phyloP scores from a whole-genome alignment of 352 stramenopile species.

The Pythium sp. region DNA sequence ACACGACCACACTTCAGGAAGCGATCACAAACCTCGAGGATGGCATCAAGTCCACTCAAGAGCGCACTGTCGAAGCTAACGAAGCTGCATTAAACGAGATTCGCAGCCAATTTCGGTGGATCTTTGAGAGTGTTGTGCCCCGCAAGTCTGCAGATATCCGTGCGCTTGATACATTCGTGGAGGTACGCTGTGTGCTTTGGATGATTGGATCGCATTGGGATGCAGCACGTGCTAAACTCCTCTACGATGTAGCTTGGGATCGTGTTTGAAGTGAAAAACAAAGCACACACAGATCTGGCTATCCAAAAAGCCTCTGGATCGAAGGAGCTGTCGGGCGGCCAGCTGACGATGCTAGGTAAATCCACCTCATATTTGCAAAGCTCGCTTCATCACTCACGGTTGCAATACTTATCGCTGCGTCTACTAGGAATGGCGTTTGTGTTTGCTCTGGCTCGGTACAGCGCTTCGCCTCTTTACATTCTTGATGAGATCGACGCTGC shows the following conservation, averaged over 20 bases:
- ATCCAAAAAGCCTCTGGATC: not conserved
- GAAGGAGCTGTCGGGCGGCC: not conserved
- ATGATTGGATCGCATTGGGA: not conserved
- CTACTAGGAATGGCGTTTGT: not conserved
- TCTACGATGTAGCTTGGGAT: not conserved
- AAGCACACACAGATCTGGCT: not conserved
- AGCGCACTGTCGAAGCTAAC: not conserved
- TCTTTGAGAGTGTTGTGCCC: not conserved
- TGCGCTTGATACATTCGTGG: not conserved
- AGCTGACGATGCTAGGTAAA: not conserved
- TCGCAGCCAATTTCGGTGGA: not conserved
- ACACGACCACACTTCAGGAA: not conserved
- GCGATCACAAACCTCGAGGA: not conserved
- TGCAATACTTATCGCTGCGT: not conserved
- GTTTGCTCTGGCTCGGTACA: not conserved
- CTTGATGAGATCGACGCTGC: not conserved
- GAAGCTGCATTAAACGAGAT: not conserved
- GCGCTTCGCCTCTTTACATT: not conserved
- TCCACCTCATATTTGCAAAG: not conserved
- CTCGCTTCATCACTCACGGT: not conserved
- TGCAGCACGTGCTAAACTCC: not conserved
- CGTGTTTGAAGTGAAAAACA: not conserved
- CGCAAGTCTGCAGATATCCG: not conserved
- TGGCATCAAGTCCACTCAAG: not conserved
- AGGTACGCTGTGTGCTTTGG: not conserved